Base-by-base conservation (phyloP, 108 stramenopile genomes). In the Conticribra guillardii region DNA sequence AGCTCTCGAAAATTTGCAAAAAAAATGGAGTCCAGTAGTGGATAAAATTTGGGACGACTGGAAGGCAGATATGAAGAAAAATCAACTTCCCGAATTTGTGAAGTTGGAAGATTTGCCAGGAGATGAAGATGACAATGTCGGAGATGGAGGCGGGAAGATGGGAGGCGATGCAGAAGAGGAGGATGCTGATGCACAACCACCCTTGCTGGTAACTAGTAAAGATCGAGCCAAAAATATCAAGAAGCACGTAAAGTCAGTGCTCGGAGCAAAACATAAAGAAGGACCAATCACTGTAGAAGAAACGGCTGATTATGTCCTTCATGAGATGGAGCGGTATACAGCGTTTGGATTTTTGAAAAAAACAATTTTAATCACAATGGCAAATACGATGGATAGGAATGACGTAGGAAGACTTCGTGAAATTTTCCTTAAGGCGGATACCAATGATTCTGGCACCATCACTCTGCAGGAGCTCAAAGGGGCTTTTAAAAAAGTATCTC, bases 391-490 rank as follows among this genome's bases (percentile, higher is more conserved):
- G 85, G 85, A 87, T 62, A 67, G 80, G 34, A 50, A 60, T 44
- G 76, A 82, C 68, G 67, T 90, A 24, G 61, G 56, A 52, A 73
- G 76, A 23, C 71, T 90, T 3, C 55, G 84, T 48, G 76, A 81
- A 61, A 68, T 83, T 56, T 89, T 86, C 45, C 59, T 83, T 27
- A 63, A 64, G 49, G 83, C 84, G 9, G 89, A 90, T 56, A 84
- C 76, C 16, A 74, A 82, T 3, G 78, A 83, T 45, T 56, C 82
- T 28, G 89, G 89, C 16, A 86, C 79, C 28, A 88, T 90, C 26
- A 87, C 79, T 17, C 60, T 83, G 18, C 47, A 74, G 8, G 89
- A 90, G 71, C 51, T 90, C 29, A 71, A 46, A 31, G 54, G 45
- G 41, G 84, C 86, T 1, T 72, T 90, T 4, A 30, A 51, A 8